Percentiles rank a stretch among this genome's conserved stretches.
phyloP scores from a whole-genome alignment of 192 early-diverging fungal species.

The Coemansia sp. region DNA sequence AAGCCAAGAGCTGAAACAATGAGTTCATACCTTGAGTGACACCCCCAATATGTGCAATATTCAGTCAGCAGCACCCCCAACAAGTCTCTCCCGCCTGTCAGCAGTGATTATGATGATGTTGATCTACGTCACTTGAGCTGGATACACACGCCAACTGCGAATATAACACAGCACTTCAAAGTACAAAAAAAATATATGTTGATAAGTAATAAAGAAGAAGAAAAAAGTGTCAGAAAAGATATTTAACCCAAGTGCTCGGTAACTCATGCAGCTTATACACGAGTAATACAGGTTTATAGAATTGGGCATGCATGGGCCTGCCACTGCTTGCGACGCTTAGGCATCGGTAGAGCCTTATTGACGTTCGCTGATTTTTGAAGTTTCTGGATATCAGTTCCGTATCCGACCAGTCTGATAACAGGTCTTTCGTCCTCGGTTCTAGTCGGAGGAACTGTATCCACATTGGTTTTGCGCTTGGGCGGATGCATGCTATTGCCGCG shows the following conservation, averaged over 20 bases:
- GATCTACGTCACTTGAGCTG: not conserved
- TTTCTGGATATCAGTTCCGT: not conserved
- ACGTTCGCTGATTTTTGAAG: conserved; percentile 11
- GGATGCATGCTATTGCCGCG: not conserved
- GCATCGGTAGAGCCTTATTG: conserved; percentile 40
- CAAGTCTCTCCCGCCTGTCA: not conserved
- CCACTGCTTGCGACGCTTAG: conserved; percentile 17
- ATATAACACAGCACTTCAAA: not conserved
- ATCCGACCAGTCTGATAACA: conserved; percentile 2
- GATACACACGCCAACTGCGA: not conserved
- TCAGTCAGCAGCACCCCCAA: not conserved
- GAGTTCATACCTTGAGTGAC: not conserved
- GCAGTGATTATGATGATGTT: not conserved
- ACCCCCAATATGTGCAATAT: not conserved
- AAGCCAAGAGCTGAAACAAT: not conserved
- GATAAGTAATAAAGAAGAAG: not conserved
- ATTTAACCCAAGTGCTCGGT: not conserved
- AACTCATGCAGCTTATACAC: not conserved
- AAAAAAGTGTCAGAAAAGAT: not conserved
- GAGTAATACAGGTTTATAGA: conserved; percentile 13
- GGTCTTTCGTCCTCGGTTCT: not conserved
- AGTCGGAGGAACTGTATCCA: not conserved
- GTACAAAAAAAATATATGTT: not conserved
- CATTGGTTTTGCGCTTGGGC: not conserved
- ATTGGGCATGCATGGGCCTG: conserved; percentile 24